phyloP scores from a whole-genome alignment of 1,284 basidiomycete genomes.

The Baeospora myosura region DNA sequence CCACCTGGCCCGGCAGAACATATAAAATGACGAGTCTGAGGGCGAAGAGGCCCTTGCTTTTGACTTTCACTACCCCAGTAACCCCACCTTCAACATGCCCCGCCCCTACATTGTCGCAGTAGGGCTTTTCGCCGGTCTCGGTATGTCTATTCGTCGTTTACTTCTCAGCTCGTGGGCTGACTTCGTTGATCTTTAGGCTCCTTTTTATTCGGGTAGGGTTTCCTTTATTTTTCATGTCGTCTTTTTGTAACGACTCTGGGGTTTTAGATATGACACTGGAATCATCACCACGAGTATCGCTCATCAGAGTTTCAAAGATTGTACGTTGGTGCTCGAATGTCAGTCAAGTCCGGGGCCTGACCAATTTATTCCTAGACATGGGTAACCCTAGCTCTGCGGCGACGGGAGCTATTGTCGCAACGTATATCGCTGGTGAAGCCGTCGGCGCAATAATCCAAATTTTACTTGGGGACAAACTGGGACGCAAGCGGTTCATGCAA shows the following conservation, averaged over 20 bases:
- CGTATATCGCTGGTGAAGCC: conserved; percentile 15
- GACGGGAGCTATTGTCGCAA: conserved; percentile 15
- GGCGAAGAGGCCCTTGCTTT: no score
- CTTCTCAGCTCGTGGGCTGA: not conserved
- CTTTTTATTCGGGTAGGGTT: conserved; percentile 12
- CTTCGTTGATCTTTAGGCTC: conserved; percentile 9
- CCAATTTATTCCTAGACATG: conserved; percentile 11
- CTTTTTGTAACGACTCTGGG: not conserved
- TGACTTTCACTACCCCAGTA: no score
- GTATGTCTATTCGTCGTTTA: not conserved
- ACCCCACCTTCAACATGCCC: no score
- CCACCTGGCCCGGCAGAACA: no score
- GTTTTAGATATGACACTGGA: not conserved
- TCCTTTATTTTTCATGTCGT: not conserved
- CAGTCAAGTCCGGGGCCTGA: not conserved
- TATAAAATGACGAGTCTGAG: no score
- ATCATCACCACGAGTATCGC: conserved; percentile 16
- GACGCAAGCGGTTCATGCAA: conserved; percentile 16
- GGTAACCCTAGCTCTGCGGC: conserved; percentile 11
- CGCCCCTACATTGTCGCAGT: not conserved
- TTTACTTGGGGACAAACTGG: conserved; percentile 13
- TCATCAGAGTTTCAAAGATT: conserved; percentile 15
- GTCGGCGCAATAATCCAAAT: conserved; percentile 15
- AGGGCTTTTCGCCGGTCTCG: conserved; percentile 1
- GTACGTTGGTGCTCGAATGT: conserved; percentile 4